phyloP scores from a whole-genome alignment of 1,284 basidiomycete species.

The Afroboletus lepidellus region DNA sequence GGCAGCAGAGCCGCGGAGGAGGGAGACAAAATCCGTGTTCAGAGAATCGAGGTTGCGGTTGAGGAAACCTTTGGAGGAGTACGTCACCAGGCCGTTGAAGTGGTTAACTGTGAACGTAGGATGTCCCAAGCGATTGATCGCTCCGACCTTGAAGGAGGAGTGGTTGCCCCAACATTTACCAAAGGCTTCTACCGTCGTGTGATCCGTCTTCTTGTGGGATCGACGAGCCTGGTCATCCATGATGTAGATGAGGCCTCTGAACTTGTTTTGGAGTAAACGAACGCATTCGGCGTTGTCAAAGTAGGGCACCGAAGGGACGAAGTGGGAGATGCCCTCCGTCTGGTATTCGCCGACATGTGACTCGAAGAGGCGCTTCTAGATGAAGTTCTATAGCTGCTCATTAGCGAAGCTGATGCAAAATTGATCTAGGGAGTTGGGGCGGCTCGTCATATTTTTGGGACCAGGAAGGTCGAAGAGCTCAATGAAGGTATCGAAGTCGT shows the following conservation, averaged over 20 bases:
- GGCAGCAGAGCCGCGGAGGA: conserved; percentile 67
- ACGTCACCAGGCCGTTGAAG: conserved; percentile 88
- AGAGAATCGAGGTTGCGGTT: conserved; percentile 88
- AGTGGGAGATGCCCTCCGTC: conserved; percentile 76
- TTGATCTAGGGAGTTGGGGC: conserved; percentile 91
- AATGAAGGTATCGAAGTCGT: conserved; percentile 90
- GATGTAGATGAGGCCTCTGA: conserved; percentile 92
- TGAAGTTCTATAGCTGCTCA: conserved; percentile 85
- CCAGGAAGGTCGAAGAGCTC: conserved; percentile 96
- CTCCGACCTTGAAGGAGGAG: conserved; percentile 81
- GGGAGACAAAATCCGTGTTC: conserved; percentile 90
- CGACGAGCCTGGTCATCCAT: conserved; percentile 95
- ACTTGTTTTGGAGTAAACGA: conserved; percentile 82
- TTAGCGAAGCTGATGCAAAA: conserved; percentile 97
- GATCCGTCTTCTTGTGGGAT: conserved; percentile 87
- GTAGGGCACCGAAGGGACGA: conserved; percentile 74
- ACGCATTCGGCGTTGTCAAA: conserved; percentile 93
- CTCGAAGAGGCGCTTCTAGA: conserved; percentile 81
- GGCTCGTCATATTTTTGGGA: conserved; percentile 82
- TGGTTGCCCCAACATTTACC: conserved; percentile 94
- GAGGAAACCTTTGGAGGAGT: conserved; percentile 87
- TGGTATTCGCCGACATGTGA: conserved; percentile 78
- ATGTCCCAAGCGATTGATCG: conserved; percentile 74
- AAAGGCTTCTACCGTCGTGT: conserved; percentile 94
- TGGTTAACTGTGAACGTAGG: conserved; percentile 92